Base-by-base conservation (phyloP, 352 stramenopile genomes). In the Phytophthora rubi region DNA sequence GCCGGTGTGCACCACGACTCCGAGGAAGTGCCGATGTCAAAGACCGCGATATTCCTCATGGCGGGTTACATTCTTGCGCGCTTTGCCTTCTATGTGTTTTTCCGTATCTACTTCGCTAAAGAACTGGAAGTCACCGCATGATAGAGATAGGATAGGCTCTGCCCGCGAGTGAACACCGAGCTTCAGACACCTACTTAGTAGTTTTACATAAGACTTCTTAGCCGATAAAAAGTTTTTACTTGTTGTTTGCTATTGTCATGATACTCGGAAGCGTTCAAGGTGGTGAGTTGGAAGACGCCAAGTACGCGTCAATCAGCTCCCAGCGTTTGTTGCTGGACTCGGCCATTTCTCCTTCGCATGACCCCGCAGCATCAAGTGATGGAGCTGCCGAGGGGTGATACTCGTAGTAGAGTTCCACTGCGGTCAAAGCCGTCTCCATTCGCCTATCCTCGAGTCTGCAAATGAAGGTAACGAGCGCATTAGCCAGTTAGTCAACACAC, bases 1-100 rank as follows among this genome's bases (percentile, higher is more conserved):
- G 89, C 87, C 0, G 87, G 89, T 10, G 79, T 94, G 47, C 84
- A 94, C 53, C 87, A 95, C 68, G 86, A 93, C 58, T 84, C 76
- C 2, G 86, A 93, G 65, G 87, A 92, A 59, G 66, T 78, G 10
- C 85, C 87, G 18, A 95, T 93, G 85, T 91, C 85, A 6, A 92
- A 76, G 58, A 59, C 78, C 15, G 87, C 83, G 18, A 63, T 93
- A 13, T 71, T 83, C 48, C 18, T 89, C 53, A 86, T 91, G 83
- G 70, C 59, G 1, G 56, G 53, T 18, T 89, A 89, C 60, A 83
- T 91, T 44, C 39, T 64, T 7, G 78, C 71, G 28, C 71, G 89
- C 28, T 79, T 86, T 21, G 76, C 18, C 4, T 79, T 91, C 32
- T 90, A 87, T 63, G 74, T 89, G 39, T 89, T 85, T 62, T 80